Base-by-base conservation (phyloP, 176 grass and related monocot genomes). In the Elymus sibiricus region DNA sequence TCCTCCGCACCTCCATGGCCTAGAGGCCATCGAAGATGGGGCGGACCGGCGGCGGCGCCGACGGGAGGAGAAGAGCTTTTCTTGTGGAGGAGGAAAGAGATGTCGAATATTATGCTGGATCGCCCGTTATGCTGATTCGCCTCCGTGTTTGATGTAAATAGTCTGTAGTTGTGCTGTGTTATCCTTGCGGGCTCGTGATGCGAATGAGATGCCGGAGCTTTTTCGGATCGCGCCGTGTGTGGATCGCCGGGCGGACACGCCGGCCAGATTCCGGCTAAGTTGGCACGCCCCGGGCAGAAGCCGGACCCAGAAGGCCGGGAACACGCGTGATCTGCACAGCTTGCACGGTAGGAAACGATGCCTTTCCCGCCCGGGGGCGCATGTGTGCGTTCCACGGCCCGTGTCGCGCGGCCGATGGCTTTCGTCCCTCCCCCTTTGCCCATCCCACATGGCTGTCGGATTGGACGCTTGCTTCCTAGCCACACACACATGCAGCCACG, bases 161-260 rank as follows among this genome's bases (percentile, higher is more conserved):
- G 26, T 15, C 7, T 74, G 69, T 34, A 32, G 19, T 32, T 1
- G 71, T 72, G 88, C 64, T 21, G 19, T 70, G 53, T n/a, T 43
- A 42, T 78, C 73, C 29, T 29, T 64, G 32, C 42, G 56, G 43
- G 26, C 25, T 32, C 15, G 35, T 74, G 83, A 46, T 10, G 49
- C 27, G 85, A 84, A 87, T 84, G 81, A 27, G 89, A 91, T 91
- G 85, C 89, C 80, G 74, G 32, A 43, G 74, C 80, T 35, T 79
- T 87, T 17, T n/a, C 10, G 75, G 70, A 35, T 56, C 16, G 28
- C 76, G n/a, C 68, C n/a, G 27, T 43, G 59, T 84, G 85, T 53
- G 85, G 89, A 69, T 90, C 85, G 76, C 69, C 46, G 11, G 3
- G 38, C 25, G 28, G 47, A 80, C 81, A 63, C 85, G 85, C 38